Conservation (phyloP, 176 grass and related monocot species). For the Cymbopogon citratus region DNA sequence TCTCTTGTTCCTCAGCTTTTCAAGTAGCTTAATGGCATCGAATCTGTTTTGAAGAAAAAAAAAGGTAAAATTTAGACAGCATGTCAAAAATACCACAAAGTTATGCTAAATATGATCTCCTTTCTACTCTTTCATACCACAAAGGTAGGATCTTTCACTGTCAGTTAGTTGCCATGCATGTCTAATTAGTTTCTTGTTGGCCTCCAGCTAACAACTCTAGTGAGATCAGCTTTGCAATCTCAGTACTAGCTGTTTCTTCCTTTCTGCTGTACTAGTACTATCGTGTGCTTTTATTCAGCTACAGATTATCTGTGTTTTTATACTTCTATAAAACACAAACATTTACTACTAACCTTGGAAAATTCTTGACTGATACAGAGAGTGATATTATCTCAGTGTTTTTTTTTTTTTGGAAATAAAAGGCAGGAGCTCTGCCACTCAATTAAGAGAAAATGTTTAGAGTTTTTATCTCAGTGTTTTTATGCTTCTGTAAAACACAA, state of each 20-base stretch:
- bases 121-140: not conserved
- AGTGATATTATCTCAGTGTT: too few relatives aligned
- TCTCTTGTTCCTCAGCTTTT: slow-evolving; percentile 65
- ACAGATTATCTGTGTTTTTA: not conserved
- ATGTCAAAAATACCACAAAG: not conserved
- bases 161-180: not conserved
- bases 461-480: not conserved
- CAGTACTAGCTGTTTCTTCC: not conserved
- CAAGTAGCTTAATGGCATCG: slow-evolving; percentile 47
- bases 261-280: not conserved
- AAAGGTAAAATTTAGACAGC: not conserved
- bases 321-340: not conserved
- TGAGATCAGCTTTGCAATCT: not conserved
- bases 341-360: not conserved
- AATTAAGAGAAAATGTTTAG: too few relatives aligned
- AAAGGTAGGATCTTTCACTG: not conserved
- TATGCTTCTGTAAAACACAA: not conserved
- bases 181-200: not conserved
- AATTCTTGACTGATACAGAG: not conserved
- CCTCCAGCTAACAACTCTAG: not conserved
- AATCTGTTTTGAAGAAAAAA: slow-evolving; percentile 67
- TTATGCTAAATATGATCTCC: not conserved
- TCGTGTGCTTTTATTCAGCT: not conserved
- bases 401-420: too few relatives aligned
- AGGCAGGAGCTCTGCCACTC: too few relatives aligned